Base-by-base conservation (phyloP, 345 rosid genomes). In the Syzygium aqueum region DNA sequence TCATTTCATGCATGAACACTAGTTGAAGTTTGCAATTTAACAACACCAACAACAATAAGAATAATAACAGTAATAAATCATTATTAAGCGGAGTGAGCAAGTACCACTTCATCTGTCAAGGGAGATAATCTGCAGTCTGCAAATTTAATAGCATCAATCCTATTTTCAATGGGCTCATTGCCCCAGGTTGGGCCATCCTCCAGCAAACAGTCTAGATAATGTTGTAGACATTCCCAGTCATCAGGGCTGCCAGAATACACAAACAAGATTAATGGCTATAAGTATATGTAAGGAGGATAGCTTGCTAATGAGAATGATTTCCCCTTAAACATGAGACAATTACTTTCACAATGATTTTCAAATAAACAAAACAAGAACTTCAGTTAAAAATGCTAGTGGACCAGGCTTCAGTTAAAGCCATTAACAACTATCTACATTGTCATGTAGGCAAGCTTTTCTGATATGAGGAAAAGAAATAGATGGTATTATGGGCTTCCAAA, bases 201-300 rank as follows among this genome's bases (percentile, higher is more conserved):
- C 87, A 97, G 93, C 92, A 97, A 91, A 90, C 99, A 97, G 90
- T 94, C 95, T 73, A 97, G 93, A 93, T 95, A 97, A 87, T 96
- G 96, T 86, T 94, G 93, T 93, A 96, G 96, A 93, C 95, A 94
- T 91, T 96, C 97, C 99, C 99, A 95, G 90, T 97, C 99, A 92
- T 97, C 99, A 92, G 98, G 97, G 94, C 99, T 96, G 96, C 90
- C 93, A 89, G 90, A 89, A 49, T 40, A 43, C 91, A 91, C 82
- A 86, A 86, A 90, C 57, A 65, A 90, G 50, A 91, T 88, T 88
- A 93, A 90, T 19, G 15, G 40, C 53, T 54, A 28, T 73, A 37
- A 37, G 82, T 19, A 37, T 73, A 73, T 37, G 4, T 73, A 73
- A 37, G 49, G 25, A 73, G 49, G 49, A 73, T 19, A 73, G 82